These are phyloP conservation scores for Fusarium brachygibbosum DNA, from an alignment of 2,329 filamentous ascomycete genomes.

Conservation along the genomic window DNA sequence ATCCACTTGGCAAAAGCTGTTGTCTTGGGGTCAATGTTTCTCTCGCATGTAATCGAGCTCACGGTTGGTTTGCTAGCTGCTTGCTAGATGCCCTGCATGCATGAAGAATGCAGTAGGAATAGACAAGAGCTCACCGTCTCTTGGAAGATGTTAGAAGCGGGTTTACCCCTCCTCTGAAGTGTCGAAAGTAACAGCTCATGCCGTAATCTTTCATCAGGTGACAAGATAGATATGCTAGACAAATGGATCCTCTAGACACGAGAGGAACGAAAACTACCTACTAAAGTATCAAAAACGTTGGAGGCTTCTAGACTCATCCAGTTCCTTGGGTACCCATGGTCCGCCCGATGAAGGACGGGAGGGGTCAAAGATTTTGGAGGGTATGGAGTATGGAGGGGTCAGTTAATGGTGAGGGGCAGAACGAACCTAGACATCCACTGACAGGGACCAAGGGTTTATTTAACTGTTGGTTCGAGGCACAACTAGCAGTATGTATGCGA, in stretches of 20 bases:
- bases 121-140: constrained; percentile 19
- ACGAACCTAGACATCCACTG: neutral
- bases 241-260: neutral
- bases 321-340: neutral
- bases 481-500: neutral
- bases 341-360: neutral
- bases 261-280: neutral
- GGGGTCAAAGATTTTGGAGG: constrained; percentile 12
- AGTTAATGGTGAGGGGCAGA: constrained; percentile 20
- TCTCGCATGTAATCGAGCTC: neutral
- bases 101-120: constrained; percentile 1
- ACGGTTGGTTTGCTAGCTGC: too few species aligned
- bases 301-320: constrained; percentile 22
- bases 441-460: constrained; percentile 16
- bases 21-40: neutral
- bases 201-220: constrained; percentile 1
- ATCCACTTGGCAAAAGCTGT: constrained; percentile 1
- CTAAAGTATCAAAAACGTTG: neutral
- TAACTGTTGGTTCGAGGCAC: neutral
- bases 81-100: neutral
- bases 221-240: constrained; percentile 5
- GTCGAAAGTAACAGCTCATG: neutral
- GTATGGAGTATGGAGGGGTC: constrained; percentile 14
- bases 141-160: constrained; percentile 6
- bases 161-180: constrained; percentile 8